Conservation (phyloP, 192 early-diverging fungal species). For the Borealophlyctis nickersoniae region DNA sequence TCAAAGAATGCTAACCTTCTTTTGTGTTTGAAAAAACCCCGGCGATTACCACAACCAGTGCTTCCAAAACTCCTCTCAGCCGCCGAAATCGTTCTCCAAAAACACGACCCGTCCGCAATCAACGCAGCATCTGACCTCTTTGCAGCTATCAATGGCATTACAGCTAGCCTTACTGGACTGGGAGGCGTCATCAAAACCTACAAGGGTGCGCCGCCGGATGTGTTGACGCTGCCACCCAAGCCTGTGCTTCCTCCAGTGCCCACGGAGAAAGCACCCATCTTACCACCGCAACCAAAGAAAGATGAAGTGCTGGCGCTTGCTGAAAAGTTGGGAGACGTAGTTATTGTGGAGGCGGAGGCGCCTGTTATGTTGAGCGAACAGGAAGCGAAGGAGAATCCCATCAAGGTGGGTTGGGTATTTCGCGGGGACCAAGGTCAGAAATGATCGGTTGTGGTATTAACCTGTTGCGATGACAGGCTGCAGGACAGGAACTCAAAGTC, state of each 20-base stretch:
- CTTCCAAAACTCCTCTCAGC: slow-evolving; percentile 23
- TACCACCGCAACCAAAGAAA: neutral
- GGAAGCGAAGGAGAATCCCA: slow-evolving; percentile 46
- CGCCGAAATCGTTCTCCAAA: slow-evolving; percentile 25
- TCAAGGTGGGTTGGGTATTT: slow-evolving; percentile 32
- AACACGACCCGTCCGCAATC: neutral
- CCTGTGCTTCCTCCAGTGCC: neutral
- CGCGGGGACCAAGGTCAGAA: no score
- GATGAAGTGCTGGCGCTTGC: slow-evolving; percentile 14
- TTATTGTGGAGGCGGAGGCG: slow-evolving; percentile 41
- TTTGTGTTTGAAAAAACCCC: neutral
- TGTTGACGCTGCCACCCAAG: neutral
- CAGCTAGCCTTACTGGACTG: slow-evolving; percentile 25
- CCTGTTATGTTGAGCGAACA: slow-evolving; percentile 38
- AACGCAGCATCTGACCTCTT: slow-evolving; percentile 19
- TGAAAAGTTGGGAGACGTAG: slow-evolving; percentile 31
- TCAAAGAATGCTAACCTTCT: slow-evolving; percentile 7
- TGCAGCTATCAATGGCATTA: slow-evolving; percentile 17
- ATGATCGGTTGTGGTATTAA: no score
- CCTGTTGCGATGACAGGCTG: slow-evolving; percentile 31
- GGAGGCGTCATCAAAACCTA: slow-evolving; percentile 24
- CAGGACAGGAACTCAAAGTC: slow-evolving; percentile 52
- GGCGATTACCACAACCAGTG: slow-evolving; percentile 7
- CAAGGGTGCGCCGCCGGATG: slow-evolving; percentile 18
- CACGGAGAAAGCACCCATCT: neutral